Base-by-base conservation (phyloP, 768 basidiomycete genomes). In the Rhizopogon rudus region DNA sequence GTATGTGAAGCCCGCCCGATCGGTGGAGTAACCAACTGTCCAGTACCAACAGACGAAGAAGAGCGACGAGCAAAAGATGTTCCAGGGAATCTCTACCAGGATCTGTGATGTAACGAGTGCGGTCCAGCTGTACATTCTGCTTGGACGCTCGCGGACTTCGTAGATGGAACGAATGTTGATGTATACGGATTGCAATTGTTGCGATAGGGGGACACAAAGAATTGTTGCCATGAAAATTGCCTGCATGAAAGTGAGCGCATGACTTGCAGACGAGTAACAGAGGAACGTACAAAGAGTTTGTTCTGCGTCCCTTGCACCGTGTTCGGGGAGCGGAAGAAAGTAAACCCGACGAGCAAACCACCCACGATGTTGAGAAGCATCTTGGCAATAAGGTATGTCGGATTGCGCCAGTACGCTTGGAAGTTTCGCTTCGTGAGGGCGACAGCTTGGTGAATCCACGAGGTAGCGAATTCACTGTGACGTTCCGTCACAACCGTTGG, bases 71-170 rank as follows among this genome's bases (percentile, higher is more conserved):
- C 65, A 65, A 41, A 73, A 14, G 17, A 77, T 72, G 55, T 78
- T 78, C 65, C 76, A 73, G 14, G 77, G 77, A 1, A 77, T 43
- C 62, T 80, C 78, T 35, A 71, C 69, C 12, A 83, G 55, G 22
- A 84, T 67, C 60, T 80, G 78, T 0, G 83, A 73, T 0, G 80
- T 76, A n/a, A 82, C 57, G 33, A 84, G 69, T 0, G 82, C 79
- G 0, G 79, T 75, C 84, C 84, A 87, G 60, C 73, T 73, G 65
- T 85, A 87, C 76, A 82, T 86, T 44, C 78, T 72, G 45, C 81
- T 82, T 0, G 84, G 81, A 4, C 80, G 74, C 66, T 88, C 86
- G 39, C 86, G 78, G 50, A 83, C 75, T 59, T 85, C 82, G 58
- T 84, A 87, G 37, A 88, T 69, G 5, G 66, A 73, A 25, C 84